Conservation (phyloP, 345 rosid genomes). For the Xanthoceras sorbifolium region DNA sequence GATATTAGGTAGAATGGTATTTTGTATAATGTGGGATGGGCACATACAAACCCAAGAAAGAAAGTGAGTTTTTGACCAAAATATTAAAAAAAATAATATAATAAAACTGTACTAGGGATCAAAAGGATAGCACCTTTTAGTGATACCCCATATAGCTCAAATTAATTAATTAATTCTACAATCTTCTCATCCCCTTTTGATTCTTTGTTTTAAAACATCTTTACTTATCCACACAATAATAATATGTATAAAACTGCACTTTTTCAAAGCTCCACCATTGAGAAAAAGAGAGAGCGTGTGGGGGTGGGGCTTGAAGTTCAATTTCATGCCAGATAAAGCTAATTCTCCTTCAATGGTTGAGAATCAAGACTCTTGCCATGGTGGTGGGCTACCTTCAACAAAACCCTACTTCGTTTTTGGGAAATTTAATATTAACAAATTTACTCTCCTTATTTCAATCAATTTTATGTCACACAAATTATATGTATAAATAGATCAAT, state of each 20-base stretch:
- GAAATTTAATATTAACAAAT: background rate
- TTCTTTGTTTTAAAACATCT: background rate
- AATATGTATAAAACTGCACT: background rate
- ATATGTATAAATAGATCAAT: background rate
- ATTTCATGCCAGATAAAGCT: background rate
- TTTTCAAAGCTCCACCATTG: slow-evolving; percentile 14
- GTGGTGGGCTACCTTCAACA: background rate
- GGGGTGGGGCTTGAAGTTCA: background rate
- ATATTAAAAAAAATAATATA: background rate
- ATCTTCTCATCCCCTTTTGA: slow-evolving; percentile 1
- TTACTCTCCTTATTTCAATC: background rate
- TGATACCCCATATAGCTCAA: background rate
- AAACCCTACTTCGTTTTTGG: slow-evolving; percentile 1
- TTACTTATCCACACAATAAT: background rate
- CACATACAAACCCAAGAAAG: no score
- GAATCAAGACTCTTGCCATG: background rate
- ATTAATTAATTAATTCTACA: background rate
- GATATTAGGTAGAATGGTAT: slow-evolving; percentile 7
- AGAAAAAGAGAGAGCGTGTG: background rate
- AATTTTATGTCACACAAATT: background rate
- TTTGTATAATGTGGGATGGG: no score
- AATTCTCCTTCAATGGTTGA: slow-evolving; percentile 15
- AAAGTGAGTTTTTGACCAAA: slow-evolving; percentile 7
- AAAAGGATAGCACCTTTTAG: slow-evolving; percentile 18
- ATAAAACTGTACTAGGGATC: background rate